Conservation (phyloP, 139 green algal species). For the Chlamydomonas incerta region DNA sequence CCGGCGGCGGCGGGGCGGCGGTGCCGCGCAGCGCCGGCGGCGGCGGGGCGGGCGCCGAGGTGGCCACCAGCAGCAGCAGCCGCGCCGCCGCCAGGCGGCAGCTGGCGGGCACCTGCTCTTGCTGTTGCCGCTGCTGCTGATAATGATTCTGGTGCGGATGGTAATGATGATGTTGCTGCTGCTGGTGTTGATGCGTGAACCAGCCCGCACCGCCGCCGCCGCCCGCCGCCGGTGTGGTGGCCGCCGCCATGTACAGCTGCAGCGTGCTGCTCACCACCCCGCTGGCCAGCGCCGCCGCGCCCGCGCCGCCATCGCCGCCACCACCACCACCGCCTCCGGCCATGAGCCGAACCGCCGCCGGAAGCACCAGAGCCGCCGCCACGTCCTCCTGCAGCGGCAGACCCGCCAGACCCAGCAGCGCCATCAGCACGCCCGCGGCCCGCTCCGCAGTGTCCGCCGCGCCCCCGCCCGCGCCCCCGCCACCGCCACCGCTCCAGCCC, state of each 20-base stretch:
- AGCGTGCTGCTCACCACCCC: constrained; percentile 7
- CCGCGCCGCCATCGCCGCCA: neutral
- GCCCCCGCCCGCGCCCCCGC: too few relatives aligned
- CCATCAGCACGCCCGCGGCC: neutral
- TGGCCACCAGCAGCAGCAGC: constrained; percentile 29
- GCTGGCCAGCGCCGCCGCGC: neutral
- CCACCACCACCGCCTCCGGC: neutral
- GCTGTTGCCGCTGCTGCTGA: neutral
- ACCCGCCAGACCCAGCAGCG: constrained; percentile 5
- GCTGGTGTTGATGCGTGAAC: too few relatives aligned
- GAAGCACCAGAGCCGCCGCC: neutral
- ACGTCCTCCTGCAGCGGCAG: constrained; percentile 25
- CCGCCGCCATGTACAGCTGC: neutral
- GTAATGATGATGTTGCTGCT: too few relatives aligned
- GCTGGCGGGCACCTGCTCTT: neutral
- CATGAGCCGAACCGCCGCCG: neutral
- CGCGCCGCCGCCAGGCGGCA: constrained; percentile 2
- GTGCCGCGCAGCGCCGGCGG: neutral
- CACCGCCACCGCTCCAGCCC: too few relatives aligned
- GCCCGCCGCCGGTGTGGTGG: too few relatives aligned
- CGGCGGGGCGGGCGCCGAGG: neutral
- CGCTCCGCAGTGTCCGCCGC: neutral
- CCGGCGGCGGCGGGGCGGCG: neutral
- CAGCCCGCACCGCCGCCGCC: too few relatives aligned
- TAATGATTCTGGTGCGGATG: neutral